phyloP scores from a whole-genome alignment of 106 monocot species.

The Triglochin maritima region DNA sequence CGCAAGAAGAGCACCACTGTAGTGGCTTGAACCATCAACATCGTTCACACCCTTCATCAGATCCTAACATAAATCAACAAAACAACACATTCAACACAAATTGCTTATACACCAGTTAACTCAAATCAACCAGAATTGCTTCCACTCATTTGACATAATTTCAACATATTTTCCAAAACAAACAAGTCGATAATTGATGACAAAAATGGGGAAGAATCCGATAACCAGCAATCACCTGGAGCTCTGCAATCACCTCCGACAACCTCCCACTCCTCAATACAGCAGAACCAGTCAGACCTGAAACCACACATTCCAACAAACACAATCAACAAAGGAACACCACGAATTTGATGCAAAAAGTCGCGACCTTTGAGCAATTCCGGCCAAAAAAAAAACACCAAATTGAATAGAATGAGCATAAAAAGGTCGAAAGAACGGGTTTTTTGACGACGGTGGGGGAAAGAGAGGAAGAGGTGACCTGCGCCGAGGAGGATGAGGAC shows the following conservation, averaged over 20 bases:
- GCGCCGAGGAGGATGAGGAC: slow-evolving; percentile 76
- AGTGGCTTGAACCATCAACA: slow-evolving; percentile 14
- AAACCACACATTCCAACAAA: background rate
- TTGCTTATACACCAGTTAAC: background rate
- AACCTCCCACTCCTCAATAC: slow-evolving; percentile 68
- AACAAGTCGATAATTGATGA: too few species aligned
- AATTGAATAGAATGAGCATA: background rate
- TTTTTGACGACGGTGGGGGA: background rate
- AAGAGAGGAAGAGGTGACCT: slow-evolving; percentile 21
- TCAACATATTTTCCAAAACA: too few species aligned
- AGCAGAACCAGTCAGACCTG: slow-evolving; percentile 69
- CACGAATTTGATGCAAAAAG: background rate
- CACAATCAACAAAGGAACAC: background rate
- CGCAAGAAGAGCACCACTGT: slow-evolving; percentile 24
- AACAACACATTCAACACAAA: background rate
- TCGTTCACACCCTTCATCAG: slow-evolving; percentile 30
- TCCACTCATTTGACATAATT: too few species aligned
- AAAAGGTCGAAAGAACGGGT: background rate
- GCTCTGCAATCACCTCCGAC: slow-evolving; percentile 59
- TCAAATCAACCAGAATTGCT: too few species aligned
- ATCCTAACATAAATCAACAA: slow-evolving; percentile 11
- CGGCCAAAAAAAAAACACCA: background rate
- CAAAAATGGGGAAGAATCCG: too few species aligned
- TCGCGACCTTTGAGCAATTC: background rate
- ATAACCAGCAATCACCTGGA: slow-evolving; percentile 36